phyloP scores from a whole-genome alignment of 108 stramenopile species.

The Cyclostephanos invisitatus region DNA sequence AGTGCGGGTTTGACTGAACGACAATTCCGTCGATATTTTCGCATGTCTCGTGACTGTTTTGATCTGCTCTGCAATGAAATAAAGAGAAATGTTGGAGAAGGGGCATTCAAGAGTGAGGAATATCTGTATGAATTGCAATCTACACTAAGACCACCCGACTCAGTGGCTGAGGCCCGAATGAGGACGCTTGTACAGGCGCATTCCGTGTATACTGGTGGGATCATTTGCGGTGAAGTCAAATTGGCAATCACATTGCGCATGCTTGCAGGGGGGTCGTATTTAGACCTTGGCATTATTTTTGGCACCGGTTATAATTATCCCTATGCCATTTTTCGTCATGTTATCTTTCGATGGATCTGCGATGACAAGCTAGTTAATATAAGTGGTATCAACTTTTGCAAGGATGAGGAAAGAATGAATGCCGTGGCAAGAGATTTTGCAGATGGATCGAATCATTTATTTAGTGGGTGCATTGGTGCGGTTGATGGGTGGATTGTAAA shows the following conservation, averaged over 20 bases:
- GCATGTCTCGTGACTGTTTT: slow-evolving; percentile 23
- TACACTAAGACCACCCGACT: not conserved
- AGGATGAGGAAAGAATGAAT: slow-evolving; percentile 15
- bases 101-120: slow-evolving; percentile 22
- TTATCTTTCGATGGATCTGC: slow-evolving; percentile 4
- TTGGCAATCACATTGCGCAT: too few relatives aligned
- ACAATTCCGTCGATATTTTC: slow-evolving; percentile 21
- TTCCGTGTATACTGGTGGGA: slow-evolving; percentile 10
- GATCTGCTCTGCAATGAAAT: slow-evolving; percentile 15
- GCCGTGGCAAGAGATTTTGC: slow-evolving; percentile 20
- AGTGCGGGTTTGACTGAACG: not conserved
- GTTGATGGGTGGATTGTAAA: slow-evolving; percentile 31
- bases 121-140: slow-evolving; percentile 11
- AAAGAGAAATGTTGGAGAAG: slow-evolving; percentile 13
- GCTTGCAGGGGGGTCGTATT: too few relatives aligned
- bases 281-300: slow-evolving; percentile 15
- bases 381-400: slow-evolving; percentile 23
- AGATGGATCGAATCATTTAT: slow-evolving; percentile 7
- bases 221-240: slow-evolving; percentile 27
- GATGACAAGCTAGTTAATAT: slow-evolving; percentile 18
- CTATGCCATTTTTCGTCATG: slow-evolving; percentile 9
- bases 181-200: slow-evolving; percentile 5
- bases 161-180: not conserved
- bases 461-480: slow-evolving; percentile 14
- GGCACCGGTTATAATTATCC: slow-evolving; percentile 18